Evolutionary conservation across 176 grass and related monocot species (phyloP), one percentile per base, ranked within the genome.

Genomic region (Cenchrus americanus): DNA sequence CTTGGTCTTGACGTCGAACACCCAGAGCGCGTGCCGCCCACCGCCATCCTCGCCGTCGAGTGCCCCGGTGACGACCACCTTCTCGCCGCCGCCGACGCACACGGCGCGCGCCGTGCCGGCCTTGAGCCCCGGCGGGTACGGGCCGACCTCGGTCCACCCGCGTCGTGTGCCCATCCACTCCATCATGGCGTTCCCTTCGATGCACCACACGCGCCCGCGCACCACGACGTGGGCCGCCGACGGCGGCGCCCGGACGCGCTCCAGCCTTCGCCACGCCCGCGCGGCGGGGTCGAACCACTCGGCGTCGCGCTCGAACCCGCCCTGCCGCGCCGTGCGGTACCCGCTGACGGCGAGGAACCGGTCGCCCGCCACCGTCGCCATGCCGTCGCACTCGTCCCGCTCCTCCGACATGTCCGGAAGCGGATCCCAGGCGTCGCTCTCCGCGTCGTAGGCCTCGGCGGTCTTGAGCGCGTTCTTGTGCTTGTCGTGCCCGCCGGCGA

Each of bases 391-490:
- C 76, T 98, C 96, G 82, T 98, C 96, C 5, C 93, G 77, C 83
- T 90, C 89, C 82, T 83, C 82, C 61, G 87, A 84, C 96, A 98
- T 98, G 91, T 98, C 93, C 4, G 96, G 96, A 0, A 98, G 89
- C 21, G 80, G 82, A 18, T 80, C 79, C 96, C 96, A 98, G 12
- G 69, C 78, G 64, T 98, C 87, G 26, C 46, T 37, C 13, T 1
- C 52, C 1, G 90, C 69, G 64, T 95, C 89, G 86, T 98, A 98
- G 7, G 85, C 93, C 85, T 95, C 87, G 7, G 92, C 96, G 0
- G 90, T 90, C 83, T 92, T 90, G 11, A 98, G 91, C 43, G 93
- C 96, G 87, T 98, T 98, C 81, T 98, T 98, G 67, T 91, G 83
- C 76, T 93, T 87, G 78, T 98, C 96, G 82, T 95, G 96, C 0